These are phyloP conservation scores for Fusarium gaditjirri DNA, from an alignment of 2,329 filamentous ascomycete species.

Conservation along the genomic window DNA sequence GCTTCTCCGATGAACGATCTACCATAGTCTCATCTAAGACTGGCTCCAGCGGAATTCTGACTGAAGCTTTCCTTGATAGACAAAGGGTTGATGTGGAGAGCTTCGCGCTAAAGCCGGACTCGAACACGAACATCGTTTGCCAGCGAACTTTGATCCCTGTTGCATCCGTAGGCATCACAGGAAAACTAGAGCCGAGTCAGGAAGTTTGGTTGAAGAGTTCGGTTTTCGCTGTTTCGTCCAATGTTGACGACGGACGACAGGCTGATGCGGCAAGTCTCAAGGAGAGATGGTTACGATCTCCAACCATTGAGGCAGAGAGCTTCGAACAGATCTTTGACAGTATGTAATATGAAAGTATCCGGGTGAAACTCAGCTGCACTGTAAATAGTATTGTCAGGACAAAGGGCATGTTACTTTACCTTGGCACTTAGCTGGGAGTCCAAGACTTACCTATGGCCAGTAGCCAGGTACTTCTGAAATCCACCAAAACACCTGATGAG, in stretches of 20 bases:
- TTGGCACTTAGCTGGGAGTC: not conserved
- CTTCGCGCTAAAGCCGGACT: constrained; percentile 29
- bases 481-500: not conserved
- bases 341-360: not conserved
- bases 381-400: not conserved
- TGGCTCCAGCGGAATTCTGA: constrained; percentile 23
- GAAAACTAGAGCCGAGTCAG: not conserved
- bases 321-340: not conserved
- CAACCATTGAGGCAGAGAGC: not conserved
- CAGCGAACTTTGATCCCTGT: constrained; percentile 33
- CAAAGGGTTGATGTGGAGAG: not conserved
- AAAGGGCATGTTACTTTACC: not conserved
- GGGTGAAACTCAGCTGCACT: not conserved
- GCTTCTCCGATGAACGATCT: not conserved
- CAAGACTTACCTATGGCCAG: not conserved
- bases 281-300: constrained; percentile 11
- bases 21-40: constrained; percentile 11
- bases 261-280: not conserved
- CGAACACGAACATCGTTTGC: constrained; percentile 31
- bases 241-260: not conserved
- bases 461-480: not conserved
- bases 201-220: constrained; percentile 13
- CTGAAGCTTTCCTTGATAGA: not conserved
- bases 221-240: constrained; percentile 18
- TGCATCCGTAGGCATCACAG: not conserved